Evolutionary conservation across 768 basidiomycete species (phyloP), one percentile per base, ranked within the genome.

Genomic region (Mycena chlorophos): DNA sequence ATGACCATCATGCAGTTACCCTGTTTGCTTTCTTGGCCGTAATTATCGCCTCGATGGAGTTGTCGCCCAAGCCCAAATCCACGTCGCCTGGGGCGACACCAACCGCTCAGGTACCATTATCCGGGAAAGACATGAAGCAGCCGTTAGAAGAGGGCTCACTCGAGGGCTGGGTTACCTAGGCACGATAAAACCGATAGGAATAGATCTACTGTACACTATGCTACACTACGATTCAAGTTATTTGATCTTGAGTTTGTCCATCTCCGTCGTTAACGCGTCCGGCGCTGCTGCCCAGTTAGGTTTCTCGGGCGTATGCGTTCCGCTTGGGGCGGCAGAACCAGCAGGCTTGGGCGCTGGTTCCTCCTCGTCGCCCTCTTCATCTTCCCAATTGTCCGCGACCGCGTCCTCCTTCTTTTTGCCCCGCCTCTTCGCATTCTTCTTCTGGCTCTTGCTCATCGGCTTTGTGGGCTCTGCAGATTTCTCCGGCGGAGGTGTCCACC

Each of bases 321-420:
- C 46, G 14, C 56, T 50, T 5, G 54, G 38, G 19, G 45, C 49
- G 16, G 23, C 49, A 17, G 53, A 42, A 29, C 49, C 48, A 10
- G 25, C 47, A 25, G 65, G 50, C 17, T 45, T 29, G 23, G 49
- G n/a, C 20, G 29, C 23, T 17, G 40, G n/a, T 28, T 38, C 52
- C 6, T 25, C 6, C 6, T 13, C 8, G 26, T 69, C 77, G 3
- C 83, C 86, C 12, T 85, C 87, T 5, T 88, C 87, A 47, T 87
- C 88, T 34, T 91, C 90, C 84, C 90, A 93, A 56, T 78, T 83
- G 58, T 91, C 89, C 53, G 81, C 84, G n/a, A 92, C 85, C 40
- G 61, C 68, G 23, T 75, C 74, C n/a, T 72, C 77, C 26, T 76
- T 77, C 67, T 81, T 80, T 72, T 84, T 91, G 65, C 86, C 89